Evolutionary conservation across 495 filamentous ascomycete species (phyloP), one percentile per base, ranked within the genome.

Genomic region (Rhypophila decipiens): DNA sequence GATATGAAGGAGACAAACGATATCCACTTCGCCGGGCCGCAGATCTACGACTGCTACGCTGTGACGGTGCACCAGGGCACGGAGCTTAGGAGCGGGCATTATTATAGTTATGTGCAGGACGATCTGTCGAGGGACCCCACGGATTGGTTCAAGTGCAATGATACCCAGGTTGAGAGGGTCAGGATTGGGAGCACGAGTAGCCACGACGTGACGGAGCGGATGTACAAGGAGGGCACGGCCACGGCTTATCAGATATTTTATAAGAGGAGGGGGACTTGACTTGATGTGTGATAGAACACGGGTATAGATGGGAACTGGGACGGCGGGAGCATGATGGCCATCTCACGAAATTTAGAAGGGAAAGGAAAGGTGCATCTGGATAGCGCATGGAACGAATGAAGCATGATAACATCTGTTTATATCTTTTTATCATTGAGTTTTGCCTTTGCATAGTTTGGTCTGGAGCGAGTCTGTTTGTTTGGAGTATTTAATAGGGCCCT

Each of bases 21-120:
- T 49, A 49, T 24, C 18, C 61, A 56, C 13, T 61, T 61, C 39
- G 39, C 44, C 12, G 51, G 52, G 2, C 44, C 51, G 12, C 60
- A 69, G 43, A 15, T 40, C 1, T 79, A 76, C 50, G 64, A 74
- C 20, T 66, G 67, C 37, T 75, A 70, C 55, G 72, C 65, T 27
- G 66, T 76, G n/a, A 64, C 62, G 27, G 40, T 63, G 35, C 72
- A 75, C 37, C 37, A 46, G 29, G 65, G 66, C 11, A 10, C 29
- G 0, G 43, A 13, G 0, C 46, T 64, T 13, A 52, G 50, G 10
- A 39, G 50, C 11, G 75, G 75, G 1, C 75, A 79, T 43, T 79
- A 76, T 53, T 63, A 57, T 40, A 43, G 57, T 24, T 70, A 58
- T 43, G 61, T 68, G 38, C 60, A 57, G 40, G 59, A 68, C 49